A percentile compares a stretch with the other conserved stretches of the same genome.
phyloP scores from a whole-genome alignment of 306 rosid genomes.

The Trifolium dubium region DNA sequence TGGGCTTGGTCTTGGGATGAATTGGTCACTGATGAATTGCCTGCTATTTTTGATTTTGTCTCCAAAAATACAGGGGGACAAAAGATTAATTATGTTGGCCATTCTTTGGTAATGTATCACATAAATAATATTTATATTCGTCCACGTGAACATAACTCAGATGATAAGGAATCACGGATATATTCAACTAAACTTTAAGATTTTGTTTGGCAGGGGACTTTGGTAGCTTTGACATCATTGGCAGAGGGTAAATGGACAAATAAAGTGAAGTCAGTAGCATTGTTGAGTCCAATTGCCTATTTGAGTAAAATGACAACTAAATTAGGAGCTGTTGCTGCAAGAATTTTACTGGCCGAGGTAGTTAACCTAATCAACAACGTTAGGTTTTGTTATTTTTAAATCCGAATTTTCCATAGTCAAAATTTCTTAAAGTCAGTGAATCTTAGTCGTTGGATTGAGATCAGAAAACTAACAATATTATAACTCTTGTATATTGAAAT shows the following conservation, averaged over 20 bases:
- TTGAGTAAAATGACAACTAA: slow-evolving; percentile 64
- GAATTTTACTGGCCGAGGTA: slow-evolving; percentile 60
- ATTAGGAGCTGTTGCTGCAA: slow-evolving; percentile 57
- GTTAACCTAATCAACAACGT: background rate
- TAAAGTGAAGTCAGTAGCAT: slow-evolving; percentile 64
- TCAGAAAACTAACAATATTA: background rate
- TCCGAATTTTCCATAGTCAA: rapidly evolving
- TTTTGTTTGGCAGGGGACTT: slow-evolving; percentile 65
- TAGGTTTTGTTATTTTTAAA: background rate
- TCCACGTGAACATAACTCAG: too few species aligned
- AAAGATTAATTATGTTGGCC: slow-evolving; percentile 75
- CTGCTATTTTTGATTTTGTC: slow-evolving; percentile 68
- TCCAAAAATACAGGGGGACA: slow-evolving; percentile 61
- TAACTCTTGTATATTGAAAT: background rate
- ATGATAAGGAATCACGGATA: too few species aligned
- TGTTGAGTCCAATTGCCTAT: slow-evolving; percentile 81
- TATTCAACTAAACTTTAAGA: slow-evolving; percentile 7
- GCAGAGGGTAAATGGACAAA: slow-evolving; percentile 59
- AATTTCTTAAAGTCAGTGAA: background rate
- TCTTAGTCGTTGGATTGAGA: background rate
- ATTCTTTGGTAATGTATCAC: slow-evolving; percentile 66
- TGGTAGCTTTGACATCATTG: slow-evolving; percentile 63
- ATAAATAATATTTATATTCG: background rate
- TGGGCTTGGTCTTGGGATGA: slow-evolving; percentile 94
- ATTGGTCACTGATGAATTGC: slow-evolving; percentile 63